A percentile compares a stretch with the other conserved stretches of the same genome.
Evolutionary conservation across 2,329 filamentous ascomycete species (phyloP).

Genomic region (Apiospora malaysiana): DNA sequence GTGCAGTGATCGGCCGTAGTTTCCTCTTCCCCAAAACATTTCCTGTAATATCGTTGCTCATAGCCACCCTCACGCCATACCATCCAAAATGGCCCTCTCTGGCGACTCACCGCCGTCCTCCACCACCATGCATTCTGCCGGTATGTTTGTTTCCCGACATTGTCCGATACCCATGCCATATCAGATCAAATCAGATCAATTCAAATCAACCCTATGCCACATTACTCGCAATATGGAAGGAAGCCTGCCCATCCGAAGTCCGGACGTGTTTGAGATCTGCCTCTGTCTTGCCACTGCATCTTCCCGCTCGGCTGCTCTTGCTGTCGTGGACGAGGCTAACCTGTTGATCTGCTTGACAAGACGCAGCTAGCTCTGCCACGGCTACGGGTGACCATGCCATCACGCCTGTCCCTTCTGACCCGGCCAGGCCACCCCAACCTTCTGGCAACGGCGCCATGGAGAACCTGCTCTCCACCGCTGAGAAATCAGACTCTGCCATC

Average conservation of each 20-base stretch:
- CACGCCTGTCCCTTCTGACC: slow-evolving; percentile 10
- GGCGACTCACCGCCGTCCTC: slow-evolving; percentile 12
- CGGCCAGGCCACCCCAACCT: slow-evolving; percentile 12
- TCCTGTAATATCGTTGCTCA: slow-evolving; percentile 12
- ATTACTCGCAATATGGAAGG: slow-evolving; percentile 14
- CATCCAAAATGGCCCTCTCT: slow-evolving; percentile 1
- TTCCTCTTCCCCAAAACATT: slow-evolving; percentile 14
- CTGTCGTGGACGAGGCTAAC: slow-evolving; percentile 10
- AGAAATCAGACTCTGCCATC: slow-evolving; percentile 23
- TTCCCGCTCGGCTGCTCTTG: slow-evolving; percentile 12
- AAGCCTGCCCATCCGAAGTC: slow-evolving; percentile 21
- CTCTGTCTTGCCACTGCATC: slow-evolving; percentile 1
- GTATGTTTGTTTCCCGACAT: slow-evolving; percentile 18
- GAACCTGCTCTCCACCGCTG: slow-evolving; percentile 21
- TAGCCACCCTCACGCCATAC: slow-evolving; percentile 11
- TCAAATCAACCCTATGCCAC: not conserved
- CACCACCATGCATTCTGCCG: slow-evolving; percentile 11
- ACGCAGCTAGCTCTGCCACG: not conserved
- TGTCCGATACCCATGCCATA: not conserved
- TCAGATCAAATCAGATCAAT: not conserved
- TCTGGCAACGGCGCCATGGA: slow-evolving; percentile 25
- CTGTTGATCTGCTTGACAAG: slow-evolving; percentile 12
- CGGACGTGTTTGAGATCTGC: slow-evolving; percentile 22
- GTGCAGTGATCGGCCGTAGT: slow-evolving; percentile 17
- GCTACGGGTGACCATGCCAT: slow-evolving; percentile 15